Conservation (phyloP, 164 flowering plant genomes). For the Vitis labrusca region DNA sequence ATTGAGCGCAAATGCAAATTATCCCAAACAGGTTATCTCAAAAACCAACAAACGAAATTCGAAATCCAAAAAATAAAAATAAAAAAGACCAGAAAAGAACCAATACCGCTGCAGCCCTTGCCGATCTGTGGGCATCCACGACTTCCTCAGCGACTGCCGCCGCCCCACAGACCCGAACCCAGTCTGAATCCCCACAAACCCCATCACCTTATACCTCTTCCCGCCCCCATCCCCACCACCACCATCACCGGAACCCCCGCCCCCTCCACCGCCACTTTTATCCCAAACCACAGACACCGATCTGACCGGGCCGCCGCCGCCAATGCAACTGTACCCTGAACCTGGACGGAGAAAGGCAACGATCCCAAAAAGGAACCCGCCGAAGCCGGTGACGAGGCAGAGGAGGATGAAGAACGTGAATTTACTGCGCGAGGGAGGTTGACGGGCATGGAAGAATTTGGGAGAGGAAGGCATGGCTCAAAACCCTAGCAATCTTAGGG, state of each 20-base stretch:
- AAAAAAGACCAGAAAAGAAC: not conserved
- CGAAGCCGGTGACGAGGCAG: constrained; percentile 50
- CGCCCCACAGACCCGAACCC: constrained; percentile 84
- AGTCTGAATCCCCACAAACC: constrained; percentile 94
- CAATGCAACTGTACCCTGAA: constrained; percentile 29
- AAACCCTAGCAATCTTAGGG: no score
- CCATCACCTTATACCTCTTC: constrained; percentile 81
- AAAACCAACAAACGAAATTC: not conserved
- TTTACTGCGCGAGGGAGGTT: constrained; percentile 27
- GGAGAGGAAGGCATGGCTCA: constrained; percentile 65
- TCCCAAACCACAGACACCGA: constrained; percentile 82
- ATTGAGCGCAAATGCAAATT: no score
- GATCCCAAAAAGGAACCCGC: constrained; percentile 54
- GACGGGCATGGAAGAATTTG: constrained; percentile 61
- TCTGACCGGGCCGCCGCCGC: constrained; percentile 23
- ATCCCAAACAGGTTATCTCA: no score
- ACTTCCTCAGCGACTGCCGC: constrained; percentile 71
- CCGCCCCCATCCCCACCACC: constrained; percentile 15
- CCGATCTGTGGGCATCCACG: constrained; percentile 92
- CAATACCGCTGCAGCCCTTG: constrained; percentile 74
- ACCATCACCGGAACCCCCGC: constrained; percentile 1
- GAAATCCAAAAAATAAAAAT: not conserved
- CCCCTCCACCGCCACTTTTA: constrained; percentile 7
- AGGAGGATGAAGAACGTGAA: constrained; percentile 28
- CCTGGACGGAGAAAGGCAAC: constrained; percentile 22